Conservation (phyloP, 495 filamentous ascomycete genomes). For the Corynascus novoguineensis region DNA sequence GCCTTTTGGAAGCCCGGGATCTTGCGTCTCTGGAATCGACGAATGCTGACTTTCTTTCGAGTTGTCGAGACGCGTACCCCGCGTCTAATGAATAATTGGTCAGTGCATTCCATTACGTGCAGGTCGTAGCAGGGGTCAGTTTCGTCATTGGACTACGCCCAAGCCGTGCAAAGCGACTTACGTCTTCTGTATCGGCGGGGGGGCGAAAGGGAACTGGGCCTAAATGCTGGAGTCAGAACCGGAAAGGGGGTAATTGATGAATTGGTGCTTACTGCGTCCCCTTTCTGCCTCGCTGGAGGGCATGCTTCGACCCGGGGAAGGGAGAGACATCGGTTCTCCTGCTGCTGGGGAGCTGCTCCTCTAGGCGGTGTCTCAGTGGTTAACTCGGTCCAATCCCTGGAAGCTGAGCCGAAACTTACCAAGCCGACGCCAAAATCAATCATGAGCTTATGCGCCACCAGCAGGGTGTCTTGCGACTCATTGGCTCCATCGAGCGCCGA, state of each 20-base stretch:
- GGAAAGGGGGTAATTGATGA: background rate
- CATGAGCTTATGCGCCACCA: constrained; percentile 23
- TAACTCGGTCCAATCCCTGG: background rate
- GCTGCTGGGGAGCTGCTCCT: constrained; percentile 27
- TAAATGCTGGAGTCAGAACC: background rate
- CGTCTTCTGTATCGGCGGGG: background rate
- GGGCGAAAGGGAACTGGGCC: background rate
- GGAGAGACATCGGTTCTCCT: constrained; percentile 2
- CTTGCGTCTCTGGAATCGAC: constrained; percentile 12
- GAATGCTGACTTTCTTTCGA: background rate
- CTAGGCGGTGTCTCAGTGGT: constrained; percentile 17
- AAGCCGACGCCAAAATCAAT: constrained; percentile 19
- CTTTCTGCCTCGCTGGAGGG: background rate
- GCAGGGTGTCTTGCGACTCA: constrained; percentile 29
- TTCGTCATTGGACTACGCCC: background rate
- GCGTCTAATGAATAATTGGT: constrained; percentile 22
- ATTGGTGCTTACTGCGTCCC: background rate
- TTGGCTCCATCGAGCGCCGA: constrained; percentile 16
- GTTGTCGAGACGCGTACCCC: constrained; percentile 15
- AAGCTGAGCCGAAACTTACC: constrained; percentile 16
- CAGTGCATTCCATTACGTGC: constrained; percentile 29
- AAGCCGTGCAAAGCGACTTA: constrained; percentile 13
- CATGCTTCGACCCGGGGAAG: constrained; percentile 7
- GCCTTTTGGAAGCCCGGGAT: background rate
- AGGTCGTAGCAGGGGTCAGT: constrained; percentile 13